A percentile compares a stretch with the other conserved stretches of the same genome.
These are phyloP conservation scores for Ogataea minuta DNA, from an alignment of 805 yeast species.

Conservation along the genomic window DNA sequence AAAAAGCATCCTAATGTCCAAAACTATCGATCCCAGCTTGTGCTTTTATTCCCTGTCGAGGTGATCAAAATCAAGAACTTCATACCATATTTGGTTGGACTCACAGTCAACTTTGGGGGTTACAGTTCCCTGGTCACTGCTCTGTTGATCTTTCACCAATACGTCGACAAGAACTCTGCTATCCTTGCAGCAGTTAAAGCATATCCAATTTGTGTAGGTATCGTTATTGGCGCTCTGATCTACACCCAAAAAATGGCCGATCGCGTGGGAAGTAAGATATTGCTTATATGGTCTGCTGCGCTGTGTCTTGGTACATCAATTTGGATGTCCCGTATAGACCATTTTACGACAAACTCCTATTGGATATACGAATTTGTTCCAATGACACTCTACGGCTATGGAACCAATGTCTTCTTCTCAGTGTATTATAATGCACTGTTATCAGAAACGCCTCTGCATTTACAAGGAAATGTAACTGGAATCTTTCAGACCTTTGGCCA, in stretches of 20 bases:
- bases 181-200: slow-evolving; percentile 37
- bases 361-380: slow-evolving; percentile 7
- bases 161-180: slow-evolving; percentile 32
- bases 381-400: not conserved
- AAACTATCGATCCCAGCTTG: slow-evolving; percentile 20
- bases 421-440: slow-evolving; percentile 3
- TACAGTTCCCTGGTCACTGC: slow-evolving; percentile 9
- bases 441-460: slow-evolving; percentile 5
- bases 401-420: slow-evolving; percentile 5
- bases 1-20: not conserved
- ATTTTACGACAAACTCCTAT: not conserved
- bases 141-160: slow-evolving; percentile 25
- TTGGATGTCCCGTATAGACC: slow-evolving; percentile 22
- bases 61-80: slow-evolving; percentile 22
- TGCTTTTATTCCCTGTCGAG: slow-evolving; percentile 25
- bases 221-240: slow-evolving; percentile 28
- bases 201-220: slow-evolving; percentile 35
- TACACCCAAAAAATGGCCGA: slow-evolving; percentile 13
- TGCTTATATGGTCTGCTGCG: slow-evolving; percentile 13
- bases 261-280: slow-evolving; percentile 24
- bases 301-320: slow-evolving; percentile 16
- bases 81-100: slow-evolving; percentile 12
- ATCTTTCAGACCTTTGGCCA: slow-evolving; percentile 10
- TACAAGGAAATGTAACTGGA: slow-evolving; percentile 7
- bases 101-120: slow-evolving; percentile 8